Conservation (phyloP, 257 asterid species). For the Nicotiana knightiana region DNA sequence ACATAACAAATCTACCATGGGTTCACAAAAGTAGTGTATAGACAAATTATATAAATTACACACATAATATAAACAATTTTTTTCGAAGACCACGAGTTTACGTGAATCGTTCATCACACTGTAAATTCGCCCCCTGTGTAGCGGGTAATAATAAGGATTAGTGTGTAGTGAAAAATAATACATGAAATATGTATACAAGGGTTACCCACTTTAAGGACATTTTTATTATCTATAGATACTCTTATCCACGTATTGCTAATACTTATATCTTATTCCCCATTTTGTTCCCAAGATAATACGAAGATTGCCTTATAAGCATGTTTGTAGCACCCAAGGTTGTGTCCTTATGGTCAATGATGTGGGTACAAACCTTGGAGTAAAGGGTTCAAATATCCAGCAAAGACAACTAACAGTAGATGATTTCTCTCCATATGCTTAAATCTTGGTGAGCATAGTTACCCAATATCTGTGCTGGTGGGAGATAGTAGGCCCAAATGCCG, state of each 20-base stretch:
- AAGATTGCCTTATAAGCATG: not conserved
- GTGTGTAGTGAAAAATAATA: not conserved
- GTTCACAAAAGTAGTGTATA: too few relatives aligned
- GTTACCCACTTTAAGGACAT: not conserved
- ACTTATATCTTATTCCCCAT: not conserved
- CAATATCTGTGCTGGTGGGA: not conserved
- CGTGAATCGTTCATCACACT: too few relatives aligned
- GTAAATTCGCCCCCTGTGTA: too few relatives aligned
- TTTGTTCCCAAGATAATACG: not conserved
- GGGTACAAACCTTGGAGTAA: not conserved
- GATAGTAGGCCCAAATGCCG: not conserved
- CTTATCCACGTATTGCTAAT: not conserved
- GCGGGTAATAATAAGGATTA: not conserved
- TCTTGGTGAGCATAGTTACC: not conserved
- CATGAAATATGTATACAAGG: not conserved
- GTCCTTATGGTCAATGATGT: not conserved
- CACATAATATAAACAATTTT: too few relatives aligned
- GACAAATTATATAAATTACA: too few relatives aligned
- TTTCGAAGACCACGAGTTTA: too few relatives aligned
- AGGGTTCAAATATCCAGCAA: not conserved
- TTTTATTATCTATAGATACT: not conserved
- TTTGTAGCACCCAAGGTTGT: not conserved
- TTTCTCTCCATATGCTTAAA: not conserved
- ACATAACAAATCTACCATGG: too few relatives aligned
- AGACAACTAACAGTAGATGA: not conserved